These are phyloP conservation scores for Trypanosoma lewisi DNA, from an alignment of 208 protist genomes.

Conservation along the genomic window DNA sequence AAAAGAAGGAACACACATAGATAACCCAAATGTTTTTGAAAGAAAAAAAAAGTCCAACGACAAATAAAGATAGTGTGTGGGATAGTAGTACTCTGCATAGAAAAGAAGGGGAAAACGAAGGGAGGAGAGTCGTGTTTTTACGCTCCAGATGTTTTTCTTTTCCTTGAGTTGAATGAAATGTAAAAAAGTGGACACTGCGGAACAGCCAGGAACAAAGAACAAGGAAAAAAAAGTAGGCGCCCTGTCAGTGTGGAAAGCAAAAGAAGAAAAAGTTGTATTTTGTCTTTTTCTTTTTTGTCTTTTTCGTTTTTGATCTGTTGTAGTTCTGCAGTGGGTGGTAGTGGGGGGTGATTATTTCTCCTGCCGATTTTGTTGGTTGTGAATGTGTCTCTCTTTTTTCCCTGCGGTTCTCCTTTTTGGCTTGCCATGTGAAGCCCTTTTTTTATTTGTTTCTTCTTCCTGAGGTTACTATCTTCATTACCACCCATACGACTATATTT, in stretches of 20 bases:
- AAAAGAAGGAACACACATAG: neutral
- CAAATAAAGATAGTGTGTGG: neutral
- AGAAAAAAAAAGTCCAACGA: too few species aligned
- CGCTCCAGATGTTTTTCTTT: neutral
- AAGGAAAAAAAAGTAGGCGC: neutral
- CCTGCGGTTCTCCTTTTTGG: too few species aligned
- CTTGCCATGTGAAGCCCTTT: neutral
- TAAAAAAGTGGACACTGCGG: neutral
- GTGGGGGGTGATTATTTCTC: neutral
- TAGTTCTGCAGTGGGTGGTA: too few species aligned
- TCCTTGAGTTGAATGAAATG: neutral
- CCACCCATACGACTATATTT: conserved; percentile 11
- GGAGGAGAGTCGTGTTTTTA: too few species aligned
- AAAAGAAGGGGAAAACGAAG: too few species aligned
- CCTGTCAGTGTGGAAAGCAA: neutral
- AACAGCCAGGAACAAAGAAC: neutral
- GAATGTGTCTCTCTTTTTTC: too few species aligned
- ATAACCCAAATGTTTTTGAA: too few species aligned
- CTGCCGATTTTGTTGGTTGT: neutral
- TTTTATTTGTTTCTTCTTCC: conserved; percentile 6
- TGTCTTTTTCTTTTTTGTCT: neutral
- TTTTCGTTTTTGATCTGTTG: too few species aligned
- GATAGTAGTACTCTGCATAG: too few species aligned
- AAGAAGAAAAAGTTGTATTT: neutral
- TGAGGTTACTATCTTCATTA: conserved; percentile 19